phyloP scores from a whole-genome alignment of 140 eudicot genomes.

The Flaveria floridana region DNA sequence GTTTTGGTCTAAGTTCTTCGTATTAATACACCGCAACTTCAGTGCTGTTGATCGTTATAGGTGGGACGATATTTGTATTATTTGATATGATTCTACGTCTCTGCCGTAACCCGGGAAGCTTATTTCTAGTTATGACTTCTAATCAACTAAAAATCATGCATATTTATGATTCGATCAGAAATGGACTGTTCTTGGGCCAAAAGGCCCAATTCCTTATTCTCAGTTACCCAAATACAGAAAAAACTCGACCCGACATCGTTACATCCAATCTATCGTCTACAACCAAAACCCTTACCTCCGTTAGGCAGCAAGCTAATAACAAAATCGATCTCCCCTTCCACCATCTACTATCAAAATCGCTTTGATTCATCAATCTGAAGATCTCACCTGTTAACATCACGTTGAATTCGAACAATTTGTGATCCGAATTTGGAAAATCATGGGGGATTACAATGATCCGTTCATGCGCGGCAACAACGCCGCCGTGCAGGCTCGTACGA shows the following conservation, averaged over 20 bases:
- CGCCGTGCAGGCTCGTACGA: conserved; percentile 80
- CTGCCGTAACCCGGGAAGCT: too few species aligned
- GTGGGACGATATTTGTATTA: too few species aligned
- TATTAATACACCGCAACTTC: too few species aligned
- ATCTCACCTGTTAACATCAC: background rate
- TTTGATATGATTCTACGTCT: too few species aligned
- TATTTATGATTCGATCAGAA: background rate
- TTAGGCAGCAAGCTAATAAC: conserved; percentile 10
- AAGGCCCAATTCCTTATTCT: conserved; percentile 7
- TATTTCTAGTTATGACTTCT: too few species aligned
- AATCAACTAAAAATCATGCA: too few species aligned
- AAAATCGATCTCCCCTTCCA: conserved; percentile 19
- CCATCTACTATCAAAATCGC: background rate
- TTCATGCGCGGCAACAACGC: conserved; percentile 72
- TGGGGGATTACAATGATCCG: conserved; percentile 82
- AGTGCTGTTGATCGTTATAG: too few species aligned
- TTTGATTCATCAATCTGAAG: conserved; percentile 15
- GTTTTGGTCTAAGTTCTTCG: too few species aligned
- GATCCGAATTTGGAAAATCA: conserved; percentile 28
- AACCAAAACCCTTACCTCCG: conserved; percentile 25
- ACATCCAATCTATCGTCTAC: background rate
- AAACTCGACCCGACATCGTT: conserved; percentile 12
- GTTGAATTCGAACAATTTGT: background rate
- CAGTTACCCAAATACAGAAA: background rate
- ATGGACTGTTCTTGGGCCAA: background rate